Conservation (phyloP, 768 basidiomycete genomes). For the Ramaria sp. region DNA sequence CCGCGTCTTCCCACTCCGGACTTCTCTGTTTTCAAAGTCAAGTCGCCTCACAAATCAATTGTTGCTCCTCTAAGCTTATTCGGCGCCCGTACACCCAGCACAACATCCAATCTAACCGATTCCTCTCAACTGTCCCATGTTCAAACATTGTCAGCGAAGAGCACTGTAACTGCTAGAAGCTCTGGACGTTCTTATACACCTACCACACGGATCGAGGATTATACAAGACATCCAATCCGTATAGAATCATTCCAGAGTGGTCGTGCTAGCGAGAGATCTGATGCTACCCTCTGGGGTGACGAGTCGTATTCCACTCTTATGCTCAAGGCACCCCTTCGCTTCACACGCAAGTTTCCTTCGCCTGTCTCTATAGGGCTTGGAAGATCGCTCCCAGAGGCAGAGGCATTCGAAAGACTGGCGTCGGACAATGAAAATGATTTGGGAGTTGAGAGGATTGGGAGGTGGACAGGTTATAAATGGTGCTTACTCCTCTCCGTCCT, state of each 20-base stretch:
- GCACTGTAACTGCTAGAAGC: not conserved
- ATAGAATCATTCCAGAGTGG: not conserved
- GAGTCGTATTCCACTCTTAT: not conserved
- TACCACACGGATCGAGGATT: not conserved
- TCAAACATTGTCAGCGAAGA: not conserved
- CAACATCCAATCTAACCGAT: not conserved
- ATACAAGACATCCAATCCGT: not conserved
- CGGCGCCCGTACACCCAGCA: not conserved
- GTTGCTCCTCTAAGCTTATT: not conserved
- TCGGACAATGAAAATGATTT: conserved; percentile 28
- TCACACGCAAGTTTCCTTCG: not conserved
- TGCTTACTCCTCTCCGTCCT: conserved; percentile 43
- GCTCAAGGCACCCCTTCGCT: not conserved
- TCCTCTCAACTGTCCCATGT: not conserved
- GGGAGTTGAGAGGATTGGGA: conserved; percentile 28
- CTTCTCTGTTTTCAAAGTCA: conserved; percentile 14
- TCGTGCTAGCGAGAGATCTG: not conserved
- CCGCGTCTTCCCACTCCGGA: conserved; percentile 14
- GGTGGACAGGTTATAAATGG: conserved; percentile 62
- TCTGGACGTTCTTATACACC: not conserved
- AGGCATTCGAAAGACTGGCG: conserved; percentile 15
- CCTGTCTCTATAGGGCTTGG: conserved; percentile 7
- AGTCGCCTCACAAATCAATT: not conserved
- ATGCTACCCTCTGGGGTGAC: not conserved
- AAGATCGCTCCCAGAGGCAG: not conserved